Base-by-base conservation (phyloP, 2,329 filamentous ascomycete species). In the Trichoderma asperellum region DNA sequence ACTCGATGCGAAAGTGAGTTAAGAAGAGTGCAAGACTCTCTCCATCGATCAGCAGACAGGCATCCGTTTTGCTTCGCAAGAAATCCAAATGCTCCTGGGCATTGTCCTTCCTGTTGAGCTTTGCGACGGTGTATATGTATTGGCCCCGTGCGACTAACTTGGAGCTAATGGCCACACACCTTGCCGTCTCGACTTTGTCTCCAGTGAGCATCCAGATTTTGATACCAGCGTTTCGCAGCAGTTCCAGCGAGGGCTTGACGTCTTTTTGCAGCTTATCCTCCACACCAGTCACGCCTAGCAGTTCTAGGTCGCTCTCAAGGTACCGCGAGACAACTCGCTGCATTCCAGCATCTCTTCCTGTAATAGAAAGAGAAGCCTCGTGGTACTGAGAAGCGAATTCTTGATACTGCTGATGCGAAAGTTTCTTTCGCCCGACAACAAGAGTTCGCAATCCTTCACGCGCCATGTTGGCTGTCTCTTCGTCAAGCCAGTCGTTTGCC, bases 201-300 rank as follows among this genome's bases (percentile, higher is more conserved):
- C 96, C 96, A 0, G 96, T 99, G 78, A 99, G 85, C 96, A 99
- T 99, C 96, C 96, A 99, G 62, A 99, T 98, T 80, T 98, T 98
- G 81, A 99, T 96, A 32, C 96, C 96, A 0, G 96, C 96, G 75
- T 99, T 99, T 73, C 96, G 92, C 64, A 99, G 87, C 5, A 99
- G 88, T 79, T 99, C 96, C 6, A 99, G 85, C 0, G 94, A 97
- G 1, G 95, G 92, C 79, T 98, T 99, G 76, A 99, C 96, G 76
- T 98, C 94, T 72, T 90, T 91, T 78, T 99, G 96, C 14, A 99
- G 87, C 77, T 97, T 97, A 81, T 99, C 96, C 80, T 99, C 96
- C 0, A 99, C 96, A 72, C 96, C 96, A 1, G 96, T 99, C 14
- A 99, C 94, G n/a, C 96, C 96, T 1, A 98, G 87, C 6, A 99